phyloP scores from a whole-genome alignment of 768 basidiomycete species.

The Clitopilus passeckerianus region DNA sequence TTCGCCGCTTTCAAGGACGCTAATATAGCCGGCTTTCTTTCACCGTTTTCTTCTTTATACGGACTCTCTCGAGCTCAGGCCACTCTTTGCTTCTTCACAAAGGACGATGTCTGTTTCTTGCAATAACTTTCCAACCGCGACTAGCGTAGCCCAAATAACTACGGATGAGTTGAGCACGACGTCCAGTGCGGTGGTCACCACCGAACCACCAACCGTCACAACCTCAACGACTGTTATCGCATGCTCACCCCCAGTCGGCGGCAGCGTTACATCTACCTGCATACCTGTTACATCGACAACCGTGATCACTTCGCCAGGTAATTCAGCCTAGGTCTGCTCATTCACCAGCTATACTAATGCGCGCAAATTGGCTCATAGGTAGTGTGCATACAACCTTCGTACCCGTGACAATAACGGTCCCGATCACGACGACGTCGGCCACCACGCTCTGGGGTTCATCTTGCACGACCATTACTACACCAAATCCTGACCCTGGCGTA shows the following conservation, averaged over 20 bases:
- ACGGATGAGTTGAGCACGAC: slow-evolving; percentile 29
- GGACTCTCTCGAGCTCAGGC: neutral
- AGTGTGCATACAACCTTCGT: slow-evolving; percentile 27
- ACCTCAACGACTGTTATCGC: slow-evolving; percentile 19
- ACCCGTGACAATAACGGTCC: slow-evolving; percentile 32
- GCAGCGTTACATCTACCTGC: slow-evolving; percentile 6
- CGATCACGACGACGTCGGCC: slow-evolving; percentile 23
- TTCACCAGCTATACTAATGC: slow-evolving; percentile 6
- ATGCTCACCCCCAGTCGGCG: slow-evolving; percentile 17
- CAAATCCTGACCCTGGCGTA: slow-evolving; percentile 6
- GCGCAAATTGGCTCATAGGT: slow-evolving; percentile 5
- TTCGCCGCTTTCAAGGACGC: neutral
- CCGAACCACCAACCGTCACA: slow-evolving; percentile 23
- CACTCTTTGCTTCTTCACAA: neutral
- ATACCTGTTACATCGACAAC: slow-evolving; percentile 7
- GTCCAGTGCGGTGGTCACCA: slow-evolving; percentile 27
- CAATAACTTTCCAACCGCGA: slow-evolving; percentile 35
- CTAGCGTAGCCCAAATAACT: slow-evolving; percentile 31
- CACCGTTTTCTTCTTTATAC: slow-evolving; percentile 4
- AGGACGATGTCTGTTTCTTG: slow-evolving; percentile 32
- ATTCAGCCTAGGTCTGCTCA: slow-evolving; percentile 7
- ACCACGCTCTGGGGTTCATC: slow-evolving; percentile 39
- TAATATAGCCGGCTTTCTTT: slow-evolving; percentile 7
- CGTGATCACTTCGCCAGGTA: slow-evolving; percentile 19
- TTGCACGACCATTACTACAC: slow-evolving; percentile 16